These are phyloP conservation scores for Cicer cuneatum DNA, from an alignment of 306 rosid genomes.

Conservation along the genomic window DNA sequence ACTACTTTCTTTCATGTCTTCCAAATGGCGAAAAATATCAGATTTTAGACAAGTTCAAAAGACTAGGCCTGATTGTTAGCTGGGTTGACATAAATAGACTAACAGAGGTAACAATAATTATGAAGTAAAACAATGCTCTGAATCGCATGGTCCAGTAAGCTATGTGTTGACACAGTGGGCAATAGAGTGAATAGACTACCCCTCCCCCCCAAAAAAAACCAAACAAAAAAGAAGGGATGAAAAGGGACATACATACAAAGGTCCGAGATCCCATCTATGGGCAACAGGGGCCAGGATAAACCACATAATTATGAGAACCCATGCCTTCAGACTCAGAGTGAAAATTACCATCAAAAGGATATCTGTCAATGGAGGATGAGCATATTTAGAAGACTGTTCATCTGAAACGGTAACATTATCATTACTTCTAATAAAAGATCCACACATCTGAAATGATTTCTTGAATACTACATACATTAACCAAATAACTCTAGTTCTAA, in stretches of 20 bases:
- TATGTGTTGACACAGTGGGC: background rate
- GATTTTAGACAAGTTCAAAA: slow-evolving; percentile 14
- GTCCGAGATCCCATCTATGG: slow-evolving; percentile 86
- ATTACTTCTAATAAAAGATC: slow-evolving; percentile 1
- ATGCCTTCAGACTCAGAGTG: slow-evolving; percentile 81
- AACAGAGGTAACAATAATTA: slow-evolving; percentile 32
- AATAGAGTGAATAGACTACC: background rate
- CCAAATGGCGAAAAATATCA: background rate
- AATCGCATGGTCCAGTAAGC: slow-evolving; percentile 36
- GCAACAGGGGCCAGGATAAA: slow-evolving; percentile 92
- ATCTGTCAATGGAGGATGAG: slow-evolving; percentile 62
- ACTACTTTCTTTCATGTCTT: slow-evolving; percentile 11
- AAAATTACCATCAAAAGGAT: slow-evolving; percentile 86
- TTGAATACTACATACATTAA: slow-evolving; percentile 7
- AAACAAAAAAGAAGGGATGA: background rate
- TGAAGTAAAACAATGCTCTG: slow-evolving; percentile 1
- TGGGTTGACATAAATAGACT: slow-evolving; percentile 27
- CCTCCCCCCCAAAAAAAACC: background rate
- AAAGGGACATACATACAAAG: slow-evolving; percentile 74
- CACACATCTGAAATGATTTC: slow-evolving; percentile 26
- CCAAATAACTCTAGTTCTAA: slow-evolving; percentile 14
- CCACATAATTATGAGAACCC: slow-evolving; percentile 78
- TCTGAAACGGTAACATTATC: slow-evolving; percentile 25
- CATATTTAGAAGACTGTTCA: slow-evolving; percentile 46
- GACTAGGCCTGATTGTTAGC: slow-evolving; percentile 31